Conservation (phyloP, 441 rosid species). For the Biscutella auriculata region DNA sequence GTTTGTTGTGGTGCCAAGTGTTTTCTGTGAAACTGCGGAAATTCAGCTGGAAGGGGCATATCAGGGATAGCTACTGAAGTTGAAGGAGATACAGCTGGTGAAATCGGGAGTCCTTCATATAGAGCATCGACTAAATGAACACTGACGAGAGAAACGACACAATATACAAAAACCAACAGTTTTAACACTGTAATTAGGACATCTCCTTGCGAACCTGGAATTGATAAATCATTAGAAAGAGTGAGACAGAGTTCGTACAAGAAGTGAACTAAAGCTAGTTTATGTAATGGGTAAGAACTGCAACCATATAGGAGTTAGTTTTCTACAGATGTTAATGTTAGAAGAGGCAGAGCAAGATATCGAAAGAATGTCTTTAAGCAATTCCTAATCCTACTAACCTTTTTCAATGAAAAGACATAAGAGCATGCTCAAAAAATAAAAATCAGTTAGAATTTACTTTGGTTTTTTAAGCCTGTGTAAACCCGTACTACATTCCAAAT, state of each 20-base stretch:
- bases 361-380: neutral
- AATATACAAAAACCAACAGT: slow-evolving; percentile 27
- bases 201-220: slow-evolving; percentile 11
- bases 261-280: neutral
- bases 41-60: slow-evolving; percentile 36
- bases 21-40: slow-evolving; percentile 33
- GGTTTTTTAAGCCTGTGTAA: neutral
- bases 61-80: slow-evolving; percentile 31
- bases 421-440: neutral
- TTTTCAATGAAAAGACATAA: neutral
- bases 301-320: neutral
- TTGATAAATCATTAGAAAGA: slow-evolving; percentile 1
- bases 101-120: slow-evolving; percentile 22
- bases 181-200: slow-evolving; percentile 21
- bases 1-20: slow-evolving; percentile 33
- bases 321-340: neutral
- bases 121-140: slow-evolving; percentile 26
- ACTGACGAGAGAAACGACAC: slow-evolving; percentile 26
- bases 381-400: neutral
- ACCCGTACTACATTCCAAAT: neutral
- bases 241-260: neutral
- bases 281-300: neutral
- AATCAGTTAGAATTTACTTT: neutral
- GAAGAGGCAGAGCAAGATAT: neutral
- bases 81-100: slow-evolving; percentile 30